A percentile compares a stretch with the other conserved stretches of the same genome.
These are phyloP conservation scores for Amylostereum areolatum DNA, from an alignment of 1,284 basidiomycete genomes.

Conservation along the genomic window DNA sequence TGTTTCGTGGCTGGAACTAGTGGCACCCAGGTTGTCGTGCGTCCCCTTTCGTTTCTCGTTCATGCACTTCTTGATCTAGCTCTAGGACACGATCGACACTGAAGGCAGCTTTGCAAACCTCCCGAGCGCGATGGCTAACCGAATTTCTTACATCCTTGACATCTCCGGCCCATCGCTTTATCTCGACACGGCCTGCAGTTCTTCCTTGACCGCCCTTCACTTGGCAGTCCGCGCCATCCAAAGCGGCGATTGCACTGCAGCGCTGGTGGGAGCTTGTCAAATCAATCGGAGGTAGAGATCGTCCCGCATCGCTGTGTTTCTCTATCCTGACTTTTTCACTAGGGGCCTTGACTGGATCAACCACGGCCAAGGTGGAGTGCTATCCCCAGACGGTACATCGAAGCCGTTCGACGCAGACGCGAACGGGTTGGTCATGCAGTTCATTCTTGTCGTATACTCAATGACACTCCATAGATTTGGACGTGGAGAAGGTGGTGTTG, in stretches of 20 bases:
- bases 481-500: slow-evolving; percentile 18
- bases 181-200: slow-evolving; percentile 46
- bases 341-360: neutral
- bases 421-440: slow-evolving; percentile 30
- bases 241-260: slow-evolving; percentile 41
- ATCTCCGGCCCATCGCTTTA: slow-evolving; percentile 40
- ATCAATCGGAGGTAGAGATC: slow-evolving; percentile 29
- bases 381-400: slow-evolving; percentile 39
- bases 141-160: slow-evolving; percentile 43
- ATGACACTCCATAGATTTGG: slow-evolving; percentile 14
- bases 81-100: slow-evolving; percentile 31
- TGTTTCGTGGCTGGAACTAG: slow-evolving; percentile 27
- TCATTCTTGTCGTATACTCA: neutral
- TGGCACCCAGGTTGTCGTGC: neutral
- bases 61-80: neutral
- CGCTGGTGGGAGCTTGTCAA: slow-evolving; percentile 39
- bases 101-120: slow-evolving; percentile 29
- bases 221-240: slow-evolving; percentile 39
- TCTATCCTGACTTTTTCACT: neutral
- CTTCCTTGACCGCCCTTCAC: slow-evolving; percentile 38
- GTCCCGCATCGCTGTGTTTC: too few species aligned
- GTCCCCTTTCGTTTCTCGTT: neutral
- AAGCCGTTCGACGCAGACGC: slow-evolving; percentile 45
- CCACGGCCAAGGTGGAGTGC: slow-evolving; percentile 30
- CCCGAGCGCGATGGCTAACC: slow-evolving; percentile 38